These are phyloP conservation scores for Beta lomatogona DNA, from an alignment of 179 eudicot genomes.

Conservation along the genomic window DNA sequence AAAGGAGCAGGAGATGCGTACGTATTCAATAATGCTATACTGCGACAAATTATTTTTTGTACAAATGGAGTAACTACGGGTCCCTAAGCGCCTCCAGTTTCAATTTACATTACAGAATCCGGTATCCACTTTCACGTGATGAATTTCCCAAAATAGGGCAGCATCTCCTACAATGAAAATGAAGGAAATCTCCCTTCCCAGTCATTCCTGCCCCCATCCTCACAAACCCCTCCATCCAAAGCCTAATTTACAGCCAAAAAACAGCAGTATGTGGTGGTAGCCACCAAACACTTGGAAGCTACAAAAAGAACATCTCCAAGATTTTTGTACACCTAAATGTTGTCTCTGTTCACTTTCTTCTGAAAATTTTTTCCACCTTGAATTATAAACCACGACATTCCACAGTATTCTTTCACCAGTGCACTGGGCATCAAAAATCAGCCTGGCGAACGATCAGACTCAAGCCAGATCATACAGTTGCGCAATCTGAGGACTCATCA, in stretches of 20 bases:
- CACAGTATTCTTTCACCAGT: background rate
- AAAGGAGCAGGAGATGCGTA: background rate
- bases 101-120: background rate
- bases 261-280: background rate
- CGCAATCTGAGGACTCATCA: background rate
- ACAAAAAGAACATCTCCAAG: background rate
- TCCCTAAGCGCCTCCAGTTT: background rate
- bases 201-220: background rate
- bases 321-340: background rate
- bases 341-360: background rate
- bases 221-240: background rate
- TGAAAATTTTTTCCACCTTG: background rate
- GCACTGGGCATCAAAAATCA: background rate
- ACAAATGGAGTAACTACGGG: background rate
- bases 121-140: background rate
- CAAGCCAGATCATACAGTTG: background rate
- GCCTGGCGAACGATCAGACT: background rate
- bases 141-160: constrained; percentile 12
- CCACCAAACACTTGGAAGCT: background rate
- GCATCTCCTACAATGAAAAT: background rate
- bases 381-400: background rate
- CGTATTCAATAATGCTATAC: no score
- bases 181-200: background rate
- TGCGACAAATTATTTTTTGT: background rate
- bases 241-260: constrained; percentile 19